Base-by-base conservation (phyloP, 371 early-diverging fungal genomes). In the Fennellomyces sp. region DNA sequence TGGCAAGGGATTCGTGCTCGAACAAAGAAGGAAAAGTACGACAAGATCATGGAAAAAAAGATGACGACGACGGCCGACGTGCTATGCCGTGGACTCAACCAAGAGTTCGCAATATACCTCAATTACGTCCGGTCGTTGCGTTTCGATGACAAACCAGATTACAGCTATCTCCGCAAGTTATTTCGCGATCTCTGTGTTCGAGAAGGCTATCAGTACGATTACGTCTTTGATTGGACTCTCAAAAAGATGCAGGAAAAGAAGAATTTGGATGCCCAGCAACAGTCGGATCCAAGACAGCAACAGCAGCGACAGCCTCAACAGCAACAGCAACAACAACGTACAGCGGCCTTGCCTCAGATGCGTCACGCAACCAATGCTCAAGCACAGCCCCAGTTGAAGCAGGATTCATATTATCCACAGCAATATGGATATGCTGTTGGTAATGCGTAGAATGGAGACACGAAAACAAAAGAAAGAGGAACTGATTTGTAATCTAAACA, bases 1-100 rank as follows among this genome's bases (percentile, higher is more conserved):
- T 99, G 99, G 99, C 99, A 99, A 77, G 99, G 99, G n/a, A 81
- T 99, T 53, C 93, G 93, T 72, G 99, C 97, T 13, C 94, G 91
- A n/a, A 97, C 96, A 33, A 99, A 99, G 84, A 94, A 95, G 84
- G 96, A 98, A 82, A 99, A 99, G 85, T 99, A 98, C 78, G 98
- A 98, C 73, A 92, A 94, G 62, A 99, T 99, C 69, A 95, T 95
- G 94, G 97, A 99, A 66, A 97, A 95, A 87, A 99, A 99, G 81
- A 95, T 96, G 95, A 95, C 91, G 15, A 97, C 98, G 10, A 90
- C 97, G 13, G 90, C 98, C 5, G 97, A 98, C 63, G 86, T 91
- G 56, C 83, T 99, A 13, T 98, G 99, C 82, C 89, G 94, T 54
- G 97, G 97, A 21, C 91, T 95, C 63, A 99, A 99, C 17, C 87